A percentile compares a stretch with the other conserved stretches of the same genome.
Conservation (phyloP, 2,329 filamentous ascomycete genomes). For the Xylariaceae sp. region DNA sequence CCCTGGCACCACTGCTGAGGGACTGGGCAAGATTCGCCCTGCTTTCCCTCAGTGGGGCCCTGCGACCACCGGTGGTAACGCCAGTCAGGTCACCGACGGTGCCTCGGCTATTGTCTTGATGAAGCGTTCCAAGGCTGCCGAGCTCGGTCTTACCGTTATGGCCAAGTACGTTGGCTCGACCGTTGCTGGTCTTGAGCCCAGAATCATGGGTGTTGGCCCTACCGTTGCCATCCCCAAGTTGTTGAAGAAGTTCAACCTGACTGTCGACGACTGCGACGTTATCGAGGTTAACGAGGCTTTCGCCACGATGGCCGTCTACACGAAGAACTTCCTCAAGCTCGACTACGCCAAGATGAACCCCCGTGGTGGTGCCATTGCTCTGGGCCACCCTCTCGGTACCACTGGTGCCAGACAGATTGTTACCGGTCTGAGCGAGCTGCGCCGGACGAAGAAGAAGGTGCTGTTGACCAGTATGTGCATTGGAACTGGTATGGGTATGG, state of each 20-base stretch:
- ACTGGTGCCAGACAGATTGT: slow-evolving; percentile 80
- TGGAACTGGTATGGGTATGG: slow-evolving; percentile 65
- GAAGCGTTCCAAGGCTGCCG: slow-evolving; percentile 85
- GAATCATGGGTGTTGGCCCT: slow-evolving; percentile 95
- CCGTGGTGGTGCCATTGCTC: slow-evolving; percentile 73
- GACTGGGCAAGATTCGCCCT: slow-evolving; percentile 74
- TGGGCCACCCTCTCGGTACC: slow-evolving; percentile 76
- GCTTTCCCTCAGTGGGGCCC: slow-evolving; percentile 90
- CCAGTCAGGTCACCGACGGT: slow-evolving; percentile 91
- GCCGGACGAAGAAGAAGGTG: slow-evolving; percentile 83
- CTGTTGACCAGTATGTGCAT: slow-evolving; percentile 88
- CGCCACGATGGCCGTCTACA: slow-evolving; percentile 96
- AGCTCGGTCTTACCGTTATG: slow-evolving; percentile 83
- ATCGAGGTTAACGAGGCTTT: slow-evolving; percentile 97
- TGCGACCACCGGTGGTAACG: slow-evolving; percentile 85
- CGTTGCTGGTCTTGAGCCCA: slow-evolving; percentile 80
- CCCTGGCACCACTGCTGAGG: slow-evolving; percentile 80
- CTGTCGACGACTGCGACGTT: slow-evolving; percentile 77
- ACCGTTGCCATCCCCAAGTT: slow-evolving; percentile 75
- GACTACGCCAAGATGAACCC: slow-evolving; percentile 75
- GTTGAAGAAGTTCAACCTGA: slow-evolving; percentile 70
- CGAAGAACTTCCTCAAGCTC: slow-evolving; percentile 64
- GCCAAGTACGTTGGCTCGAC: slow-evolving; percentile 94
- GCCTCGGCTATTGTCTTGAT: slow-evolving; percentile 85
- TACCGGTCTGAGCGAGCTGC: slow-evolving; percentile 79